Evolutionary conservation across 2,329 filamentous ascomycete genomes (phyloP), one percentile per base, ranked within the genome.

Genomic region (Claviceps quebecensis): DNA sequence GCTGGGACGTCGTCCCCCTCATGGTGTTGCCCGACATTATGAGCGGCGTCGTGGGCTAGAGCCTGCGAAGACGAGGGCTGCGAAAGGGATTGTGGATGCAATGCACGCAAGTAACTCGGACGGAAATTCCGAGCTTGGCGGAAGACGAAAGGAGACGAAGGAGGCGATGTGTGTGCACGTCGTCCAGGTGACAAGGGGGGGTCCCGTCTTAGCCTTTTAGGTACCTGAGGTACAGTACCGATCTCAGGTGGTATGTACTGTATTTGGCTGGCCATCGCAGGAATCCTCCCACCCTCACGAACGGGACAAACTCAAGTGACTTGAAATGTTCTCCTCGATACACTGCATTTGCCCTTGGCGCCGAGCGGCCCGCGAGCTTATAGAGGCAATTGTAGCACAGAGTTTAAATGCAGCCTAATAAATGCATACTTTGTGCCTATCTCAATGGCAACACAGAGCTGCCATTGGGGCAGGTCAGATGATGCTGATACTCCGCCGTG

Each of bases 1-100:
- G 76, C 65, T 64, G 84, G 41, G 41, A 43, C 60, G 84, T 84
- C 55, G 83, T 87, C 60, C 82, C 81, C 72, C 84, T 77, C 68
- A 83, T 74, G 53, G 83, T 86, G 63, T 74, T 75, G 63, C 71
- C 72, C 54, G 76, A 78, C 75, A 79, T 78, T 63, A 64, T 60
- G 60, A 56, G 55, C 13, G 34, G 26, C 17, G 40, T 19, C 9
- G 37, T 47, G 37, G 29, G 44, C 22, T 16, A 23, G 29, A 47
- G 48, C 22, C 22, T 44, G 29, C 17, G 29, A 26, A 16, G n/a
- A 36, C 22, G 45, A 45, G 13, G 44, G 23, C 4, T 43, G 22
- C 16, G 19, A 4, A 48, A 34, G 34, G 13, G 29, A 48, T 16
- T 37, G 29, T 19, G 29, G 39, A 45, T 45, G 19, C 22, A 16